A percentile compares a stretch with the other conserved stretches of the same genome.
phyloP scores from a whole-genome alignment of 192 early-diverging fungal species.

The Linnemannia hyalina region DNA sequence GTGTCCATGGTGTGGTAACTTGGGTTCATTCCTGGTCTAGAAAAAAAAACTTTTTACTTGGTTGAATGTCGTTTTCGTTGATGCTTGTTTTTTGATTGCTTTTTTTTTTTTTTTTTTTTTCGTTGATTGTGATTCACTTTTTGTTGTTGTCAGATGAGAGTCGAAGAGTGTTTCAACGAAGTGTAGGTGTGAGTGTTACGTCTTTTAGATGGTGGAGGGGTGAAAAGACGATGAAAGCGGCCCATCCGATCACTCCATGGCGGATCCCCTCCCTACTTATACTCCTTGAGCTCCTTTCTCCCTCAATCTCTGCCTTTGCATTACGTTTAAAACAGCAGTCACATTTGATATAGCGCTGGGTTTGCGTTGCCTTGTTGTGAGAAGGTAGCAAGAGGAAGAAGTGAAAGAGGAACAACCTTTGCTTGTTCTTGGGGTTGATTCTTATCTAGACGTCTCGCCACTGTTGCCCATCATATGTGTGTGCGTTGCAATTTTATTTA shows the following conservation, averaged over 20 bases:
- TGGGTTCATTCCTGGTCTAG: not conserved
- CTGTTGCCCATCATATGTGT: too few relatives aligned
- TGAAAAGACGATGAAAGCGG: constrained; percentile 60
- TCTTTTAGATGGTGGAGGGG: constrained; percentile 56
- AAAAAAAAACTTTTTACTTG: not conserved
- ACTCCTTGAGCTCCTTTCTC: not conserved
- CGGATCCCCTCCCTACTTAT: constrained; percentile 11
- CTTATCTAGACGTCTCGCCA: too few relatives aligned
- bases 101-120: too few relatives aligned
- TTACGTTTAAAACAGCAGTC: not conserved
- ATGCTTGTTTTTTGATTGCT: not conserved
- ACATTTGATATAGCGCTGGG: not conserved
- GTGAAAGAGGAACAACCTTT: not conserved
- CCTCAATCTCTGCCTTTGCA: too few relatives aligned
- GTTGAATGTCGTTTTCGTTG: not conserved
- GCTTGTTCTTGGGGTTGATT: not conserved
- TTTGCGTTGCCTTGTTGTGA: not conserved
- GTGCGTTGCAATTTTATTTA: not conserved
- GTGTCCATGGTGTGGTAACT: not conserved
- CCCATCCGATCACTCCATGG: constrained; percentile 34
- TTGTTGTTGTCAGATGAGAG: not conserved
- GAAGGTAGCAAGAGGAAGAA: not conserved
- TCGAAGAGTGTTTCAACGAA: not conserved
- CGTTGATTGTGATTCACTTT: too few relatives aligned
- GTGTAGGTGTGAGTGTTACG: constrained; percentile 15